These are phyloP conservation scores for Syzygium malaccense DNA, from an alignment of 441 rosid species.

Conservation along the genomic window DNA sequence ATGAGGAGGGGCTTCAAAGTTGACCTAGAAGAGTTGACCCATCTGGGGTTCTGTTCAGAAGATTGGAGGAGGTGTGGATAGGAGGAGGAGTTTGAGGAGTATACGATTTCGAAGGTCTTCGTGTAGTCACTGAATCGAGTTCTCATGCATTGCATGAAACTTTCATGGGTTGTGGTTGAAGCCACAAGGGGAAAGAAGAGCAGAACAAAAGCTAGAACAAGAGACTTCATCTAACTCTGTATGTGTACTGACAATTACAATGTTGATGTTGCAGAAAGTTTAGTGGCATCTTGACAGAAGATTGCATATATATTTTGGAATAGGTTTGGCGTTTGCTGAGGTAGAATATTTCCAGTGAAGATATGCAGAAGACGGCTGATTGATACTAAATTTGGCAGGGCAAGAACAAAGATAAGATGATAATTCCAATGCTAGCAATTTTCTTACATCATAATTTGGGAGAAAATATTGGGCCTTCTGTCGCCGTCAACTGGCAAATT, in stretches of 20 bases:
- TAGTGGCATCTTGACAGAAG: neutral
- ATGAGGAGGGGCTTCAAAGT: slow-evolving; percentile 42
- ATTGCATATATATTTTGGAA: neutral
- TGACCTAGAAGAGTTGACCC: slow-evolving; percentile 13
- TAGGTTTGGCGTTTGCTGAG: neutral
- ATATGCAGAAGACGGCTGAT: neutral
- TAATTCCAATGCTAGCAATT: neutral
- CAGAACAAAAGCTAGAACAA: slow-evolving; percentile 2
- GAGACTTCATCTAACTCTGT: slow-evolving; percentile 6
- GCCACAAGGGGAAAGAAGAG: slow-evolving; percentile 10
- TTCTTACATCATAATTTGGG: neutral
- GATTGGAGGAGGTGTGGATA: slow-evolving; percentile 28
- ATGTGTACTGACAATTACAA: neutral
- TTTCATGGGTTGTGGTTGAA: slow-evolving; percentile 17
- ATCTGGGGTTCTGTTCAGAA: slow-evolving; percentile 40
- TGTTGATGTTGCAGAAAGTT: neutral
- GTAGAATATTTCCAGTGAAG: neutral
- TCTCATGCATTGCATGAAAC: slow-evolving; percentile 39
- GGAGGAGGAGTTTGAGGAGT: slow-evolving; percentile 27
- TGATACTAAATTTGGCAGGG: neutral
- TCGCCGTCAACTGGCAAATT: neutral
- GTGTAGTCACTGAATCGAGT: slow-evolving; percentile 11
- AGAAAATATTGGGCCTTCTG: neutral
- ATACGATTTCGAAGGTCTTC: slow-evolving; percentile 26
- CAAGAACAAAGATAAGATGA: neutral